Evolutionary conservation across 495 filamentous ascomycete genomes (phyloP).

Genomic region (Chaetomium cochliodes): DNA sequence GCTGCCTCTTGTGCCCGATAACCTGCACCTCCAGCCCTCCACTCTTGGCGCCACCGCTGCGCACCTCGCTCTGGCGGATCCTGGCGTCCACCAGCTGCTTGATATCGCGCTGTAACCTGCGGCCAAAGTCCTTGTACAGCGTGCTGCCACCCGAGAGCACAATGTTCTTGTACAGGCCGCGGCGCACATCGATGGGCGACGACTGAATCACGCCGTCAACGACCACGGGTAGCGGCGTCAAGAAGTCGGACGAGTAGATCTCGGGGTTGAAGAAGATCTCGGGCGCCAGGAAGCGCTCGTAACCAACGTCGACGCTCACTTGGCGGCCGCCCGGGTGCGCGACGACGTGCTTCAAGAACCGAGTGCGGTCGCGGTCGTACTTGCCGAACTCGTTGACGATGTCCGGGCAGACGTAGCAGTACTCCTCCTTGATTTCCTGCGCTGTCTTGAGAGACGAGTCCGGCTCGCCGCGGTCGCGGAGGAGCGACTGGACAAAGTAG

Average conservation of each 20-base stretch:
- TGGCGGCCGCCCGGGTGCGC: slow-evolving; percentile 82
- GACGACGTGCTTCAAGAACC: slow-evolving; percentile 85
- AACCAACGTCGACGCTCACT: slow-evolving; percentile 86
- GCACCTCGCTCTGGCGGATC: slow-evolving; percentile 65
- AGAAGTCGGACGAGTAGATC: slow-evolving; percentile 97
- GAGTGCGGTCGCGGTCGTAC: slow-evolving; percentile 87
- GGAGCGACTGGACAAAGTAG: slow-evolving; percentile 93
- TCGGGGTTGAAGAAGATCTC: slow-evolving; percentile 99
- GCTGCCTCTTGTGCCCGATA: slow-evolving; percentile 91
- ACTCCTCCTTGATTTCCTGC: slow-evolving; percentile 95
- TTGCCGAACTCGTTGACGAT: slow-evolving; percentile 96
- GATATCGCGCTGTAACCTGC: slow-evolving; percentile 93
- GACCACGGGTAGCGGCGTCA: slow-evolving; percentile 89
- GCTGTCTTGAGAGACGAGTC: slow-evolving; percentile 97
- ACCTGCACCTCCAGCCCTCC: slow-evolving; percentile 96
- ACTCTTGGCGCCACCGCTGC: slow-evolving; percentile 85
- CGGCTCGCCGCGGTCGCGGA: slow-evolving; percentile 93
- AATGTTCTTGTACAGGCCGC: slow-evolving; percentile 99
- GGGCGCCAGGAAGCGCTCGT: slow-evolving; percentile 95
- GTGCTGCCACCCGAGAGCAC: slow-evolving; percentile 95
- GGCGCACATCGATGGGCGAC: slow-evolving; percentile 93
- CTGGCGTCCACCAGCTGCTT: slow-evolving; percentile 79
- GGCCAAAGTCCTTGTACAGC: slow-evolving; percentile 95
- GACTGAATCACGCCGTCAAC: slow-evolving; percentile 97
- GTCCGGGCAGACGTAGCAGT: slow-evolving; percentile 96